phyloP scores from a whole-genome alignment of 2,329 filamentous ascomycete species.

The Penicillium olsonii region DNA sequence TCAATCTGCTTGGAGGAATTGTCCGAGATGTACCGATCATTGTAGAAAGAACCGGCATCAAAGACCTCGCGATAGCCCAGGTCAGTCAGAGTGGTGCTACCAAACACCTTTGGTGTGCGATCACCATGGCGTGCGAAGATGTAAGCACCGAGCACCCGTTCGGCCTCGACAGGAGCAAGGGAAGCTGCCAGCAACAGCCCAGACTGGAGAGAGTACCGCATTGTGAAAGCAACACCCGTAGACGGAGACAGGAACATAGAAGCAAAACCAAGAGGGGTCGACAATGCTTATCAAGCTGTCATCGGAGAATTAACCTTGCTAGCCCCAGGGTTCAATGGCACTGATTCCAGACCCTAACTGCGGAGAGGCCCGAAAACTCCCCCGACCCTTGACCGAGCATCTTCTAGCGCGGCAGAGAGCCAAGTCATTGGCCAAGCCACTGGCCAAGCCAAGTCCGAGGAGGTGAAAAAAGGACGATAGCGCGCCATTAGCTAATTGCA shows the following conservation, averaged over 20 bases:
- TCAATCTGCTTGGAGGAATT: slow-evolving; percentile 62
- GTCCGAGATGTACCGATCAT: slow-evolving; percentile 69
- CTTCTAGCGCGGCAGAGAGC: neutral
- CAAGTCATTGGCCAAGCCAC: neutral
- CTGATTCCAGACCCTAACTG: neutral
- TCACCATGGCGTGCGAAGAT: slow-evolving; percentile 91
- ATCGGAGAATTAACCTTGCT: slow-evolving; percentile 6
- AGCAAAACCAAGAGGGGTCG: neutral
- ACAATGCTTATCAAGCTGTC: slow-evolving; percentile 8
- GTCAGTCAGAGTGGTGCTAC: slow-evolving; percentile 72
- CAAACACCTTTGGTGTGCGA: slow-evolving; percentile 73
- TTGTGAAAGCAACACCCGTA: slow-evolving; percentile 16
- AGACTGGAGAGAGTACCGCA: slow-evolving; percentile 29
- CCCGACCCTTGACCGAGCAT: neutral
- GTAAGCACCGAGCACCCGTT: slow-evolving; percentile 78
- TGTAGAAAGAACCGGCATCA: slow-evolving; percentile 72
- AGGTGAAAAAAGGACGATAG: neutral
- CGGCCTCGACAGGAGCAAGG: slow-evolving; percentile 42
- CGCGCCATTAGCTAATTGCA: slow-evolving; percentile 22
- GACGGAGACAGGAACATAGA: neutral
- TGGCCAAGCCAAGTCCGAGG: slow-evolving; percentile 13
- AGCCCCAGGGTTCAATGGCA: neutral
- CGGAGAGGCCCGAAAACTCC: neutral
- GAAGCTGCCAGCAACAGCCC: slow-evolving; percentile 26
- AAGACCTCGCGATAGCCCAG: slow-evolving; percentile 78